Base-by-base conservation (phyloP, 2,329 filamentous ascomycete genomes). In the Ceratocystis lukuohia region DNA sequence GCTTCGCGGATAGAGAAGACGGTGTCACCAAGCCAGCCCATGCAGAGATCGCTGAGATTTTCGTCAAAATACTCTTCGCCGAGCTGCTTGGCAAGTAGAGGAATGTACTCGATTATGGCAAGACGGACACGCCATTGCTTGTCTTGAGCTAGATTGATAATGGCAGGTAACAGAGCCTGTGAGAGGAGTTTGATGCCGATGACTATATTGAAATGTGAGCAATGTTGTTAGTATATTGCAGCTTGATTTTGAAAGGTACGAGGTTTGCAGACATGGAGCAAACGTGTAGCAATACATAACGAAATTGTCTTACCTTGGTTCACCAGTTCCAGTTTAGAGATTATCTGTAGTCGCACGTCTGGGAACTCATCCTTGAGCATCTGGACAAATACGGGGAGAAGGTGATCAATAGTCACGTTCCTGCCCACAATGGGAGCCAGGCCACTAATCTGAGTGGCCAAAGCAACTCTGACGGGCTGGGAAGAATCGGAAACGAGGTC, bases 281-380 rank as follows among this genome's bases (percentile, higher is more conserved):
- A 28, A 17, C 4, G 25, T 30, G 7, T 57, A 22, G 37, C 15
- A 10, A 41, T 41, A 48, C 46, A 48, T 10, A 22, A 17, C 46
- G 5, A 22, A 25, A 17, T 20, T 57, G 37, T 56, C 5, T 12
- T 80, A 91, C 89, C 89, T 78, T 96, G 90, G 79, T 99, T 99
- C 70, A 99, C 94, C 69, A 95, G 84, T 79, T 99, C 95, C 66
- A 99, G 86, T 78, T 99, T 99, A n/a, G 94, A 97, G 74, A 99
- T 99, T 76, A 99, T 99, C 78, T 99, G 96, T 68, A 99, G 85
- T 69, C 94, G 88, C 64, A 99, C 94, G 75, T 99, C 94, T 25
- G 94, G 94, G 76, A 96, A 97, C 74, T 99, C 94, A 73, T 99
- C 94, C 82, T 97, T 99, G 72, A 99, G 86, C 94, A 99, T 99